Evolutionary conservation across 768 basidiomycete species (phyloP).

Genomic region (Mycena amicta): DNA sequence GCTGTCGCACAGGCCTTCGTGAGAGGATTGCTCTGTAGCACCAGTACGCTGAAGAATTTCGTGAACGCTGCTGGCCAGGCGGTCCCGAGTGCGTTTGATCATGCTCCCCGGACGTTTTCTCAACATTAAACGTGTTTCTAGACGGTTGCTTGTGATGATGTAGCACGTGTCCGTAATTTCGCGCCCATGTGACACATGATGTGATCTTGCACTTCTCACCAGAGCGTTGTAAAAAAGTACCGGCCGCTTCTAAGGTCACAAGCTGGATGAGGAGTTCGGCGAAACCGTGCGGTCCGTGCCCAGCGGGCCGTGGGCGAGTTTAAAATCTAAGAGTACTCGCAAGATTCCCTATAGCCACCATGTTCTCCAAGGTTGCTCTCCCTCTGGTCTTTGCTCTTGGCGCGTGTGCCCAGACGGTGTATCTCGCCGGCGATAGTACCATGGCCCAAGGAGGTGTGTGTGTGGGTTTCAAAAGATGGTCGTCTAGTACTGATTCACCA

Average conservation of each 20-base stretch:
- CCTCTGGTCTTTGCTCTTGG: conserved; percentile 14
- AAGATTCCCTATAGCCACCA: conserved; percentile 9
- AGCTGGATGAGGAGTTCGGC: neutral
- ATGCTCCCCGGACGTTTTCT: neutral
- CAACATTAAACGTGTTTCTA: neutral
- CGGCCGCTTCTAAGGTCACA: conserved; percentile 8
- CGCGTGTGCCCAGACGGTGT: conserved; percentile 39
- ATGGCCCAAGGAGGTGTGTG: conserved; percentile 47
- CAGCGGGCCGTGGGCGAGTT: conserved; percentile 4
- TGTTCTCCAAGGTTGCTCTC: conserved; percentile 17
- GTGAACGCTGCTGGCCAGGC: conserved; percentile 27
- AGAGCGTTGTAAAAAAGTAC: neutral
- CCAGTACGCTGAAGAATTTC: conserved; percentile 25
- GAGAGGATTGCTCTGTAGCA: conserved; percentile 33
- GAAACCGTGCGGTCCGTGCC: neutral
- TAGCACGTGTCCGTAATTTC: neutral
- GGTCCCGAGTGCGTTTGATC: conserved; percentile 4
- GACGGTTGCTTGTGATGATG: conserved; percentile 17
- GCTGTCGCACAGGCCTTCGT: conserved; percentile 40
- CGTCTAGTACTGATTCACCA: too few relatives aligned
- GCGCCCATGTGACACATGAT: conserved; percentile 11
- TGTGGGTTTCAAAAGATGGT: too few relatives aligned
- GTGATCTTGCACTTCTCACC: neutral
- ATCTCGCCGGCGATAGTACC: conserved; percentile 47
- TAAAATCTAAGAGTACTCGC: conserved; percentile 1